Evolutionary conservation across 2,329 filamentous ascomycete genomes (phyloP), one percentile per base, ranked within the genome.

Genomic region (Pseudogymnoascus sp.): DNA sequence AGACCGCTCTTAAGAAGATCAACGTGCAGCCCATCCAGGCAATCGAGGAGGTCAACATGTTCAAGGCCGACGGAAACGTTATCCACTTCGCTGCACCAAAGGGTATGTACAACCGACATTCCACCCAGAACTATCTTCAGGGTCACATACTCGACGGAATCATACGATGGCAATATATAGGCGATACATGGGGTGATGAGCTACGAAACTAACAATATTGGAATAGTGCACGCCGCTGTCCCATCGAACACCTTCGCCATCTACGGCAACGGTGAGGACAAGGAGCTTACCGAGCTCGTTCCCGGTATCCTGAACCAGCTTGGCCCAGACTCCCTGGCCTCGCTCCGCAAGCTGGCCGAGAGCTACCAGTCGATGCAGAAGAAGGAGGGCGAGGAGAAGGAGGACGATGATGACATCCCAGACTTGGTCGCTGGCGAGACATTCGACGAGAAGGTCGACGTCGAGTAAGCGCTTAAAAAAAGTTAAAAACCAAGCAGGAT

Each of bases 41-140:
- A 69, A 99, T 99, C 73, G 94, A 99, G 87, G 94, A 99, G 84
- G 94, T 99, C 77, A 99, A 99, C 88, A 99, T 99, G 94, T 99
- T 99, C 88, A 99, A 99, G 89, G 89, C 90, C 76, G 94, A 99
- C 76, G 94, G 94, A 78, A 99, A 99, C 78, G 94, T 99, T 78
- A 97, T 99, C 75, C 94, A 99, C 86, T 99, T 99, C 77, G 89
- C 91, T 72, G 90, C 90, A 74, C 94, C 94, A 71, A 97, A 97
- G 84, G 94, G 94, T 97, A 80, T 37, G 61, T 62, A 30, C 47
- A 22, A 38, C 14, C 33, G 12, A 36, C 39, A 22, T 58, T 58
- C 30, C 11, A 35, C 8, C 28, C 20, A 8, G 12, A 37, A 53
- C 8, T n/a, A 37, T 53, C 58, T n/a, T 60, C 58, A 28, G 11